phyloP scores from a whole-genome alignment of 2,329 filamentous ascomycete species.

The Colletotrichum zoysiae region DNA sequence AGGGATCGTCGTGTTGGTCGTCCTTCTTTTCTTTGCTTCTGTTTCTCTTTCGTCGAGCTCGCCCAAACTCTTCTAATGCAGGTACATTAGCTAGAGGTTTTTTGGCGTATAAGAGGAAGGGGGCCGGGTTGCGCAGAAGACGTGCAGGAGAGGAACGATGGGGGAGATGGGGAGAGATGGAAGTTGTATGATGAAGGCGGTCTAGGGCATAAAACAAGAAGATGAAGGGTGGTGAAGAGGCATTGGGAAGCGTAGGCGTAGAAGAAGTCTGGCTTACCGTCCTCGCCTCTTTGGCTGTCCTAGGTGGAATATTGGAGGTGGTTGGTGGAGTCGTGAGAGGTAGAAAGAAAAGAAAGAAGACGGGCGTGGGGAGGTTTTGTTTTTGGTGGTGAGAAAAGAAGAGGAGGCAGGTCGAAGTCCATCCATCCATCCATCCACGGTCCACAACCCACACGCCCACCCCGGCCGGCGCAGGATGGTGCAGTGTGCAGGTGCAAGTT shows the following conservation, averaged over 20 bases:
- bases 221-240: slow-evolving; percentile 31
- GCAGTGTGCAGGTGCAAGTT: slow-evolving; percentile 23
- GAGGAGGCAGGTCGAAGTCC: slow-evolving; percentile 42
- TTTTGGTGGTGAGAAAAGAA: slow-evolving; percentile 44
- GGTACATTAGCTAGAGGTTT: slow-evolving; percentile 39
- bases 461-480: slow-evolving; percentile 36
- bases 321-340: slow-evolving; percentile 53
- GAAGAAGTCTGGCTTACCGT: slow-evolving; percentile 42
- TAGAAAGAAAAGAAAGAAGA: slow-evolving; percentile 47
- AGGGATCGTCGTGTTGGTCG: slow-evolving; percentile 30
- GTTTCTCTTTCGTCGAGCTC: slow-evolving; percentile 36
- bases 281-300: slow-evolving; percentile 43
- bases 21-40: slow-evolving; percentile 25
- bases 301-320: slow-evolving; percentile 47
- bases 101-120: slow-evolving; percentile 36
- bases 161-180: slow-evolving; percentile 10
- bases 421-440: slow-evolving; percentile 36
- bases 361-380: slow-evolving; percentile 44
- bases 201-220: slow-evolving; percentile 20
- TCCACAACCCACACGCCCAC: slow-evolving; percentile 24
- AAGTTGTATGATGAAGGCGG: background rate
- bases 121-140: slow-evolving; percentile 30
- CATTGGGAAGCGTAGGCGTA: slow-evolving; percentile 33
- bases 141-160: slow-evolving; percentile 29
- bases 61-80: slow-evolving; percentile 43